Conservation (phyloP, 805 yeast genomes). For the Metschnikowia matae region DNA sequence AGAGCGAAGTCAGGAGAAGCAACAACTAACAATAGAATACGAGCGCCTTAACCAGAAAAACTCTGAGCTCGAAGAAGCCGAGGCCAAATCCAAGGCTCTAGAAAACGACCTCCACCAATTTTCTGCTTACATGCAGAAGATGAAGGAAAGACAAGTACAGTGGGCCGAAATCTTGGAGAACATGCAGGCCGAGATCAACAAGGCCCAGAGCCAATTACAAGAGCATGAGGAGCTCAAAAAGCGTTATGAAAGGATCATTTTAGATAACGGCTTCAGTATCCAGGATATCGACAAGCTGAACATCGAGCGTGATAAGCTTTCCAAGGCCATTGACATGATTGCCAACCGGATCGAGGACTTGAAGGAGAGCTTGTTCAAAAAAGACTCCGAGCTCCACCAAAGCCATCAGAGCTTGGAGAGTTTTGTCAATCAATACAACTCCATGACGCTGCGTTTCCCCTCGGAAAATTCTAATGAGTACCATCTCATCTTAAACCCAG, state of each 20-base stretch:
- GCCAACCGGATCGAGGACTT: conserved; percentile 44
- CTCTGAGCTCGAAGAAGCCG: conserved; percentile 46
- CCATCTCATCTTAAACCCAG: conserved; percentile 35
- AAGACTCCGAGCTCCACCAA: conserved; percentile 47
- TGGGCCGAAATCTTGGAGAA: conserved; percentile 62
- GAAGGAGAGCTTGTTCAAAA: conserved; percentile 43
- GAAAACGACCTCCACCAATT: conserved; percentile 69
- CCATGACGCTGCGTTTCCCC: conserved; percentile 46
- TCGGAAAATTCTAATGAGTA: conserved; percentile 26
- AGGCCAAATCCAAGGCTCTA: conserved; percentile 52
- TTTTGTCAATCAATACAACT: conserved; percentile 54
- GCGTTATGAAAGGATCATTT: conserved; percentile 40
- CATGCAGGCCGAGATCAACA: conserved; percentile 50
- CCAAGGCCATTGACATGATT: conserved; percentile 47
- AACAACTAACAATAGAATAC: conserved; percentile 34
- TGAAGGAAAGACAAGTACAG: conserved; percentile 58
- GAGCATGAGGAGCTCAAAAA: conserved; percentile 39
- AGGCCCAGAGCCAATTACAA: conserved; percentile 40
- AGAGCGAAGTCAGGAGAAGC: conserved; percentile 38
- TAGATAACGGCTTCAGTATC: conserved; percentile 55
- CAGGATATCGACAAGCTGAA: conserved; percentile 61
- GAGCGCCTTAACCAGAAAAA: conserved; percentile 42
- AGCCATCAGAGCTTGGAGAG: conserved; percentile 49
- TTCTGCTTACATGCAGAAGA: conserved; percentile 63
- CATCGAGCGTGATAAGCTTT: conserved; percentile 55